Conservation (phyloP, 352 stramenopile species). For the Peronospora farinosa region DNA sequence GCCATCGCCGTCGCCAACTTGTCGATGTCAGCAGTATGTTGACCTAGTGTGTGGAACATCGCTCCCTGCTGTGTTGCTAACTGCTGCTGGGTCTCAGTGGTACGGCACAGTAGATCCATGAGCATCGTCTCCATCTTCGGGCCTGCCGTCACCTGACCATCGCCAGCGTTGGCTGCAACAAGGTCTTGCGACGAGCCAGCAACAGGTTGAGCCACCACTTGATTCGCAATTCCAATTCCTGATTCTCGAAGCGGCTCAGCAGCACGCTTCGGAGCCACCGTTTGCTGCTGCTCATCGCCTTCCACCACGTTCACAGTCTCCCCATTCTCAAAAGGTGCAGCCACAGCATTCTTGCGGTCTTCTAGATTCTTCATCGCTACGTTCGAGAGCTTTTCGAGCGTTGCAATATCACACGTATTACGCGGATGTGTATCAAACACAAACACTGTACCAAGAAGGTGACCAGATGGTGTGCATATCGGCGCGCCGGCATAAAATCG, state of each 20-base stretch:
- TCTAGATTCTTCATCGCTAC: slow-evolving; percentile 88
- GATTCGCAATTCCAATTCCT: slow-evolving; percentile 72
- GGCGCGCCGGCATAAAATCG: slow-evolving; percentile 81
- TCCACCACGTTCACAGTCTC: slow-evolving; percentile 36
- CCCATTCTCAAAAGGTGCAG: slow-evolving; percentile 49
- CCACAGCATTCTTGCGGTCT: slow-evolving; percentile 83
- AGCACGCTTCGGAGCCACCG: slow-evolving; percentile 20
- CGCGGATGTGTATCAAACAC: slow-evolving; percentile 84
- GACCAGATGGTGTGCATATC: slow-evolving; percentile 74
- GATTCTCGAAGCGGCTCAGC: slow-evolving; percentile 47
- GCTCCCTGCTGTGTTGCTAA: slow-evolving; percentile 85
- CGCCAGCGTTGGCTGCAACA: slow-evolving; percentile 70
- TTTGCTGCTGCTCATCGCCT: slow-evolving; percentile 19
- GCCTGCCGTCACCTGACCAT: slow-evolving; percentile 75
- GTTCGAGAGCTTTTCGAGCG: slow-evolving; percentile 83
- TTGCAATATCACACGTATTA: slow-evolving; percentile 81
- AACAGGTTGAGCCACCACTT: slow-evolving; percentile 57
- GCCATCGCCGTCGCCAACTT: slow-evolving; percentile 79
- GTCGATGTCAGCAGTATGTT: slow-evolving; percentile 87
- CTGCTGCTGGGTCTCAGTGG: slow-evolving; percentile 86
- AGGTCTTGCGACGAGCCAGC: slow-evolving; percentile 65
- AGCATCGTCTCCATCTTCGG: slow-evolving; percentile 89
- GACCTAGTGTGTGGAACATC: slow-evolving; percentile 88
- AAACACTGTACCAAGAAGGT: slow-evolving; percentile 81
- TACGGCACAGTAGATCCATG: slow-evolving; percentile 85